A percentile compares a stretch with the other conserved stretches of the same genome.
phyloP scores from a whole-genome alignment of 306 rosid species.

The Prosopis cineraria region DNA sequence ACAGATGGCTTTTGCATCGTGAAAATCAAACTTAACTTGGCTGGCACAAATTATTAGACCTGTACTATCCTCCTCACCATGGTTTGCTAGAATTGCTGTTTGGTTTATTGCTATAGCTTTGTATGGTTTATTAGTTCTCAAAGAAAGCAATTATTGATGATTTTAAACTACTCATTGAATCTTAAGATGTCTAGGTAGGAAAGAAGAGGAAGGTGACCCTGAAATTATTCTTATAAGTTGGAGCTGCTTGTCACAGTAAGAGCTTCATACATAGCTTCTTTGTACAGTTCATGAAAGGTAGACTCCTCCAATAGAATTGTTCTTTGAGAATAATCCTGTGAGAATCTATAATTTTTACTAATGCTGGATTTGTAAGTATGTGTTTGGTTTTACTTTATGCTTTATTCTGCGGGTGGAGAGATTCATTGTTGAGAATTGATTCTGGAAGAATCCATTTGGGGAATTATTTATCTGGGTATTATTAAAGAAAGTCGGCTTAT shows the following conservation, averaged over 20 bases:
- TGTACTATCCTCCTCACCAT: too few species aligned
- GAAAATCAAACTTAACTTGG: not conserved
- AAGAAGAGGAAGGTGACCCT: not conserved
- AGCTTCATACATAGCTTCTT: constrained; percentile 4
- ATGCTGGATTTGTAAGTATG: not conserved
- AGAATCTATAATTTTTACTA: constrained; percentile 5
- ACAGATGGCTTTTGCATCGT: not conserved
- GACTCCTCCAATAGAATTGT: constrained; percentile 7
- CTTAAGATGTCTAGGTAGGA: not conserved
- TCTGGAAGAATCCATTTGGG: not conserved
- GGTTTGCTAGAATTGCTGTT: not conserved
- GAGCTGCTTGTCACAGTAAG: not conserved
- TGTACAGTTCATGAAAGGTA: not conserved
- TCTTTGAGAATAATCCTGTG: constrained; percentile 14
- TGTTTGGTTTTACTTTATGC: constrained; percentile 19
- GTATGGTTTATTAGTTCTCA: not conserved
- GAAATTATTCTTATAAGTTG: constrained; percentile 12
- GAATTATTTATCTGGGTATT: not conserved
- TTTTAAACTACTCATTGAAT: not conserved
- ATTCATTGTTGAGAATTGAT: not conserved
- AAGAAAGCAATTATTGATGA: not conserved
- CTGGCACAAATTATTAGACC: not conserved
- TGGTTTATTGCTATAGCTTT: not conserved
- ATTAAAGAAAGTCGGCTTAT: not conserved
- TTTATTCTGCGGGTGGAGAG: not conserved